Base-by-base conservation (phyloP, 2,329 filamentous ascomycete genomes). In the Arthrobotrys iridis region DNA sequence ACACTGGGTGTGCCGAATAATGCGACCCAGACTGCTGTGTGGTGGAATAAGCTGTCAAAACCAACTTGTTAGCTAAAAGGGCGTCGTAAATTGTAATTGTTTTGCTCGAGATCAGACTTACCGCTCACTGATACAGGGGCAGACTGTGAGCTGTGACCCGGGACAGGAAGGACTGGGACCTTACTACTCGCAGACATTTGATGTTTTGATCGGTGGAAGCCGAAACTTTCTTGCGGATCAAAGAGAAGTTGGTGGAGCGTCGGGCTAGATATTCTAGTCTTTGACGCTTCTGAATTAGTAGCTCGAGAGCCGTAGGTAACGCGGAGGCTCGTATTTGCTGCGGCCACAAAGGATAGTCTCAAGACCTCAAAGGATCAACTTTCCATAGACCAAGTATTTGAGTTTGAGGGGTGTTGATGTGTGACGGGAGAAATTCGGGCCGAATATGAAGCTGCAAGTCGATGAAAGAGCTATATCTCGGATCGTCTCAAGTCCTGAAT, bases 181-280 rank as follows among this genome's bases (percentile, higher is more conserved):
- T 75, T 75, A 59, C 70, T 74, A 55, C 71, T 75, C 26, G 71
- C 57, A 55, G 71, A 75, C 71, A 75, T 75, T n/a, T 68, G 71
- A 6, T 58, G 43, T 48, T 13, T 55, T 62, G 30, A 26, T 62
- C 24, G 52, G 46, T 43, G 28, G 11, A 35, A 59, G 40, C 22
- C 63, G 48, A 67, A 68, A 48, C 6, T 68, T 43, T 68, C 43
- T 15, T 57, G 26, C 2, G 28, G 46, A 67, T 33, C 35, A 64
- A 50, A 33, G 52, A 58, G 48, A 50, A 41, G 28, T n/a, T 11
- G 20, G 40, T 55, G 58, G 58, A 46, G 46, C 33, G 46, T 60
- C 63, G 40, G 48, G 57, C 35, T 50, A 30, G 37, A 64, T 41
- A 58, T 45, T 45, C 22, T 73, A 40, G 62, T 50, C 70, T 67